A percentile compares a stretch with the other conserved stretches of the same genome.
Conservation (phyloP, 352 stramenopile species). For the Thalassiosira exigua region DNA sequence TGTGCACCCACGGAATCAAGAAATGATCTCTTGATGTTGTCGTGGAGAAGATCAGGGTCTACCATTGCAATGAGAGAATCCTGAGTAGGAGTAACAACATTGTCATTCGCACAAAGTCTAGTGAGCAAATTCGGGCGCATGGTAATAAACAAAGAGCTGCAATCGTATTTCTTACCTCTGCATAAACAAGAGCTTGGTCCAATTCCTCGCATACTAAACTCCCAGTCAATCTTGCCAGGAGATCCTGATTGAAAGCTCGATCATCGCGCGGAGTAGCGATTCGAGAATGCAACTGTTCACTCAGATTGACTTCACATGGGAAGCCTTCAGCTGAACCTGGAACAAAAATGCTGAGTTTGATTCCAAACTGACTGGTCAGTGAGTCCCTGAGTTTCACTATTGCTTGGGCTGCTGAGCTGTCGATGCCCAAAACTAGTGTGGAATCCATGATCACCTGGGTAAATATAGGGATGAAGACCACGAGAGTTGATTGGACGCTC, state of each 20-base stretch:
- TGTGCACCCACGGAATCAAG: constrained; percentile 7
- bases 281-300: constrained; percentile 47
- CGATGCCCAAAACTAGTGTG: constrained; percentile 90
- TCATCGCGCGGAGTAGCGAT: background rate
- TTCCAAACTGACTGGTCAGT: constrained; percentile 59
- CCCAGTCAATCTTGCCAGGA: background rate
- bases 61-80: constrained; percentile 67
- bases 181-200: constrained; percentile 72
- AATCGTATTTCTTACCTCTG: constrained; percentile 60
- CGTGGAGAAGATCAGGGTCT: constrained; percentile 44
- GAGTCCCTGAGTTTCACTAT: constrained; percentile 74
- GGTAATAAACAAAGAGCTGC: too few species aligned
- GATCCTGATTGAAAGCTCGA: background rate
- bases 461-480: background rate
- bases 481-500: background rate
- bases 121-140: too few species aligned
- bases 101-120: too few species aligned
- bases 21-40: constrained; percentile 40
- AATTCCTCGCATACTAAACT: constrained; percentile 65
- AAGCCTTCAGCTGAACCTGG: constrained; percentile 69
- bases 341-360: constrained; percentile 76
- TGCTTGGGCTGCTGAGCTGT: constrained; percentile 80
- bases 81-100: too few species aligned
- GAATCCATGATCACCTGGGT: constrained; percentile 87
- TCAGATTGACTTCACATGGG: constrained; percentile 74